phyloP scores from a whole-genome alignment of 805 yeast species.

The Starmerella floricola region DNA sequence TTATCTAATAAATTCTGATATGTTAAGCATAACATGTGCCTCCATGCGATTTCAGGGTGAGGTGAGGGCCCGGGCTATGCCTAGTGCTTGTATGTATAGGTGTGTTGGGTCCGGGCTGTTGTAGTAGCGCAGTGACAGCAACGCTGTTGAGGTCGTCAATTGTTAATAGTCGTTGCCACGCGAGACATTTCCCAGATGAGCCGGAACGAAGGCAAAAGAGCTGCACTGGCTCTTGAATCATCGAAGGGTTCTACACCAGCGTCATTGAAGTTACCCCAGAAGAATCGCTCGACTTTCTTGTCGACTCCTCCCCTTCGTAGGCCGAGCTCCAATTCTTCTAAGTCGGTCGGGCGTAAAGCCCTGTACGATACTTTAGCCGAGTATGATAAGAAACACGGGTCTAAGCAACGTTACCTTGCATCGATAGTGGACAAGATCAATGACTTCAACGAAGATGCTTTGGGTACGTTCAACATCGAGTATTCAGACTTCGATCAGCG shows the following conservation, averaged over 20 bases:
- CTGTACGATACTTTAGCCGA: neutral
- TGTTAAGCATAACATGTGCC: too few relatives aligned
- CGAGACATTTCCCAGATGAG: neutral
- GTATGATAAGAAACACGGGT: neutral
- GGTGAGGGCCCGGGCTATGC: too few relatives aligned
- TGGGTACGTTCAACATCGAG: constrained; percentile 42
- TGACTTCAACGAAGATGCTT: constrained; percentile 39
- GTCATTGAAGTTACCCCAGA: constrained; percentile 3
- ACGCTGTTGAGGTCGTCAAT: too few relatives aligned
- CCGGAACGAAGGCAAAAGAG: neutral
- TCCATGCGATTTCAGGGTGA: too few relatives aligned
- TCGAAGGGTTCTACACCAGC: neutral
- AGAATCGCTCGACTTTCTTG: neutral
- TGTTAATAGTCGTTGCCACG: too few relatives aligned
- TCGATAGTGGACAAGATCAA: constrained; percentile 45
- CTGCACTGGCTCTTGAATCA: neutral
- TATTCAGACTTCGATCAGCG: constrained; percentile 18
- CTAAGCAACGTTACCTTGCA: neutral
- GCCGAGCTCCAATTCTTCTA: neutral
- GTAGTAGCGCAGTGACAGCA: too few relatives aligned
- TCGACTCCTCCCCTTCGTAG: neutral
- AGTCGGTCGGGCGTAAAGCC: neutral
- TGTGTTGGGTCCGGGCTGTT: too few relatives aligned
- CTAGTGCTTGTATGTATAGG: too few relatives aligned
- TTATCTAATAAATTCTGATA: too few relatives aligned